phyloP scores from a whole-genome alignment of 805 yeast species.

The Tetrapisispora pingtungensis region DNA sequence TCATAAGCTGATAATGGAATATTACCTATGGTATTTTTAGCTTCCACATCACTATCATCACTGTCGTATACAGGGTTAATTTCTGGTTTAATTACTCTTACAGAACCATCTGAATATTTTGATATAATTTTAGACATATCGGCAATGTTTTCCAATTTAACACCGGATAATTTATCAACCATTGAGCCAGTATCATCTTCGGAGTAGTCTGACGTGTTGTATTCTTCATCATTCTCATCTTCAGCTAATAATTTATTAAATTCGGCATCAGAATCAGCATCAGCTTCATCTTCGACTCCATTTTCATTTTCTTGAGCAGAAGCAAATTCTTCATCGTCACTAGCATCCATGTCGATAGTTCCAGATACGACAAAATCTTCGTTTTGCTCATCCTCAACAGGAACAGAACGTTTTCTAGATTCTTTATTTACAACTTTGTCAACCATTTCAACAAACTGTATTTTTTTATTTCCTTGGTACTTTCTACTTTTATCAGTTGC shows the following conservation, averaged over 20 bases:
- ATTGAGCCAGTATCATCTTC: conserved; percentile 37
- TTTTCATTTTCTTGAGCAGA: conserved; percentile 11
- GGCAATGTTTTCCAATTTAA: conserved; percentile 42
- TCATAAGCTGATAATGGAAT: conserved; percentile 90
- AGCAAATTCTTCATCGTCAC: conserved; percentile 15
- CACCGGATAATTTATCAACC: conserved; percentile 45
- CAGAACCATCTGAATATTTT: conserved; percentile 65
- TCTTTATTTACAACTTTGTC: background rate
- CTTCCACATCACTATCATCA: conserved; percentile 81
- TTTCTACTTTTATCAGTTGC: no score
- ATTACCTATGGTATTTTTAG: conserved; percentile 84
- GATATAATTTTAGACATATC: conserved; percentile 34
- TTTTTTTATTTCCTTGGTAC: no score
- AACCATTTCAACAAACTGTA: background rate
- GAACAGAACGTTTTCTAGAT: conserved; percentile 18
- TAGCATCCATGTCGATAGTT: conserved; percentile 10
- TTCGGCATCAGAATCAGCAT: conserved; percentile 51
- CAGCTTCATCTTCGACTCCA: conserved; percentile 9
- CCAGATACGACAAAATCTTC: conserved; percentile 11
- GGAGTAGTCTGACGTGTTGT: conserved; percentile 21
- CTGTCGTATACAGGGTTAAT: conserved; percentile 91
- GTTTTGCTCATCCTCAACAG: conserved; percentile 9
- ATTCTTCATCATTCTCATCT: conserved; percentile 33
- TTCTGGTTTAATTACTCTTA: conserved; percentile 75
- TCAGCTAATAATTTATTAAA: conserved; percentile 47